These are phyloP conservation scores for Salix suchowensis DNA, from an alignment of 345 rosid genomes.

Conservation along the genomic window DNA sequence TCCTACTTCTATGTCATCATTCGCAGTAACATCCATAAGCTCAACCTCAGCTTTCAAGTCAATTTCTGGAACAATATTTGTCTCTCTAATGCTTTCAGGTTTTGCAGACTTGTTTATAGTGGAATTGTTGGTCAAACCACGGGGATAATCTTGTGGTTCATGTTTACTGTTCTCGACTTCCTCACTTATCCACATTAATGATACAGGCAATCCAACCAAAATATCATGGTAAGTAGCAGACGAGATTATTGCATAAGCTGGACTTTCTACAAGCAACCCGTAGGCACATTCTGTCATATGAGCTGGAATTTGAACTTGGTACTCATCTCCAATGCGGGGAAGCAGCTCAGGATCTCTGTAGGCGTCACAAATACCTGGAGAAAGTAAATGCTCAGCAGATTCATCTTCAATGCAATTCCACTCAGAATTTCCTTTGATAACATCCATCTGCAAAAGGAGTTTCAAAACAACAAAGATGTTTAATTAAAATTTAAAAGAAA, in stretches of 20 bases:
- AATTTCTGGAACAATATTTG: neutral
- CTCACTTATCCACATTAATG: slow-evolving; percentile 44
- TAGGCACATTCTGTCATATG: slow-evolving; percentile 21
- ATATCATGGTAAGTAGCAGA: slow-evolving; percentile 15
- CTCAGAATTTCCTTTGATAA: slow-evolving; percentile 16
- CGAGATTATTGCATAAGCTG: slow-evolving; percentile 9
- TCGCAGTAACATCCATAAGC: slow-evolving; percentile 5
- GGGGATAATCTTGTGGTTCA: slow-evolving; percentile 17
- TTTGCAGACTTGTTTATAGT: slow-evolving; percentile 5
- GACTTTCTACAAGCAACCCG: slow-evolving; percentile 6
- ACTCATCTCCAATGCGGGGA: slow-evolving; percentile 53
- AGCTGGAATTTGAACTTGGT: slow-evolving; percentile 51
- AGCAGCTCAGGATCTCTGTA: slow-evolving; percentile 42
- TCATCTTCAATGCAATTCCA: slow-evolving; percentile 30
- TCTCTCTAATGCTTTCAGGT: slow-evolving; percentile 12
- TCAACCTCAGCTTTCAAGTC: slow-evolving; percentile 15
- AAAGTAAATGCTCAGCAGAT: slow-evolving; percentile 27
- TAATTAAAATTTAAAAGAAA: neutral
- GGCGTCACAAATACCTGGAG: slow-evolving; percentile 22
- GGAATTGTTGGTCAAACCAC: slow-evolving; percentile 10
- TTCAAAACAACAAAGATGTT: neutral
- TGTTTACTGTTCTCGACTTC: slow-evolving; percentile 17
- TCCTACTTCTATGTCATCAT: slow-evolving; percentile 1
- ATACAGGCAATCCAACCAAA: slow-evolving; percentile 43
- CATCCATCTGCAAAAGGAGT: slow-evolving; percentile 36